Evolutionary conservation across 225 moss, liverwort and hornwort genomes (phyloP).

Genomic region (Pseudisothecium myosuroides): DNA sequence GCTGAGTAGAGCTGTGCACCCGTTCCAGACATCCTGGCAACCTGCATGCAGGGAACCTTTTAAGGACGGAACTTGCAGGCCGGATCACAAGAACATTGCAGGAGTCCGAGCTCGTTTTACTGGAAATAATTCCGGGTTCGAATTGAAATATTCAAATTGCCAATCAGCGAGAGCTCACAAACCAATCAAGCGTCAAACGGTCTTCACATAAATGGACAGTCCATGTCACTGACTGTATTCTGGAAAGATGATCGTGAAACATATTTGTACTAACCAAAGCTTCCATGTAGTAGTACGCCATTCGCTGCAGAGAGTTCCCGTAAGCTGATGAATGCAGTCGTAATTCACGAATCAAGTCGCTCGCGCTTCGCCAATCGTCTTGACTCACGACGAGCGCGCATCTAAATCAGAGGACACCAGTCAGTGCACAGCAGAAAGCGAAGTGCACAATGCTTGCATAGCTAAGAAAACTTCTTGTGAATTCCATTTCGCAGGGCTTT

Average conservation of each 20-base stretch:
- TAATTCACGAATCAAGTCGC: conserved; percentile 50
- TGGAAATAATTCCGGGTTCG: not conserved
- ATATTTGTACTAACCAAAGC: conserved; percentile 41
- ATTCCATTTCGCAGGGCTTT: not conserved
- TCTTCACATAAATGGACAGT: not conserved
- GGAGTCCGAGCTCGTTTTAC: not conserved
- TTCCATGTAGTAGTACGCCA: conserved; percentile 65
- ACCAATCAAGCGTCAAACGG: not conserved
- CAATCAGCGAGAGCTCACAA: not conserved
- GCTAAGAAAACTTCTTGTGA: not conserved
- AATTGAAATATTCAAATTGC: not conserved
- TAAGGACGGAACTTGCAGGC: not conserved
- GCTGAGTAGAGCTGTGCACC: conserved; percentile 71
- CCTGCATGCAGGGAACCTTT: not conserved
- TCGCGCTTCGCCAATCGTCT: conserved; percentile 55
- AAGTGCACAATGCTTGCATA: not conserved
- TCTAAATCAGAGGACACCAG: conserved; percentile 2
- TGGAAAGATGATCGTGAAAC: not conserved
- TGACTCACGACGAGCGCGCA: conserved; percentile 68
- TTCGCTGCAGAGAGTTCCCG: conserved; percentile 55
- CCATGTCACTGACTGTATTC: not conserved
- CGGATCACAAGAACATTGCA: not conserved
- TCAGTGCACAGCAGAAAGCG: not conserved
- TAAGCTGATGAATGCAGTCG: conserved; percentile 40
- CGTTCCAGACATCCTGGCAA: conserved; percentile 62